phyloP scores from a whole-genome alignment of 495 filamentous ascomycete genomes.

The Acidomyces sp. region DNA sequence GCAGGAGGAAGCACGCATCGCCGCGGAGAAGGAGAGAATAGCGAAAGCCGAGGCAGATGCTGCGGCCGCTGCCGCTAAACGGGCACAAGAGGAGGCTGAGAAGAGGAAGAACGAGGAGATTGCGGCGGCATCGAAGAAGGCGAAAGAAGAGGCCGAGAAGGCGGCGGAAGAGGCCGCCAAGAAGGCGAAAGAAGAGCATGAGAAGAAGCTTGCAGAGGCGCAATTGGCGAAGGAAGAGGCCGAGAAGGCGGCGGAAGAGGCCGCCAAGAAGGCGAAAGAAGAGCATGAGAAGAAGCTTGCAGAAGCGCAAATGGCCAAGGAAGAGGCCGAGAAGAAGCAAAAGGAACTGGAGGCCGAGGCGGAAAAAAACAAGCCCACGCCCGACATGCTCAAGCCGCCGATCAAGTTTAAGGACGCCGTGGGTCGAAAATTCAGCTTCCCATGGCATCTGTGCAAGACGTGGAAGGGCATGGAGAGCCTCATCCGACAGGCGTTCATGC shows the following conservation, averaged over 20 bases:
- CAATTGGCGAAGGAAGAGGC: slow-evolving; percentile 19
- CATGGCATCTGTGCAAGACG: slow-evolving; percentile 63
- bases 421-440: slow-evolving; percentile 75
- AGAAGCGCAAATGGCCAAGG: slow-evolving; percentile 31
- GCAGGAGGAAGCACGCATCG: slow-evolving; percentile 23
- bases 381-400: slow-evolving; percentile 34
- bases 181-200: slow-evolving; percentile 21
- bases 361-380: slow-evolving; percentile 34
- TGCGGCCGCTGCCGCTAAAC: slow-evolving; percentile 3
- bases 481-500: slow-evolving; percentile 76
- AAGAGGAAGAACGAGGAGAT: too few relatives aligned
- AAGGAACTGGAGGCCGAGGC: slow-evolving; percentile 40
- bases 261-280: slow-evolving; percentile 23
- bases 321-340: slow-evolving; percentile 35
- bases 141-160: slow-evolving; percentile 27
- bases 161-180: slow-evolving; percentile 26
- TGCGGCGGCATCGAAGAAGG: slow-evolving; percentile 8
- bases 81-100: slow-evolving; percentile 29
- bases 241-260: slow-evolving; percentile 21
- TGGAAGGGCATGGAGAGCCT: slow-evolving; percentile 79
- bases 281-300: slow-evolving; percentile 26
- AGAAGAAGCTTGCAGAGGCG: slow-evolving; percentile 19
- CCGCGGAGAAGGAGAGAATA: slow-evolving; percentile 22
- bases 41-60: not conserved
- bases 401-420: slow-evolving; percentile 82